Base-by-base conservation (phyloP, 352 stramenopile genomes). In the Phytopythium mirpurense region DNA sequence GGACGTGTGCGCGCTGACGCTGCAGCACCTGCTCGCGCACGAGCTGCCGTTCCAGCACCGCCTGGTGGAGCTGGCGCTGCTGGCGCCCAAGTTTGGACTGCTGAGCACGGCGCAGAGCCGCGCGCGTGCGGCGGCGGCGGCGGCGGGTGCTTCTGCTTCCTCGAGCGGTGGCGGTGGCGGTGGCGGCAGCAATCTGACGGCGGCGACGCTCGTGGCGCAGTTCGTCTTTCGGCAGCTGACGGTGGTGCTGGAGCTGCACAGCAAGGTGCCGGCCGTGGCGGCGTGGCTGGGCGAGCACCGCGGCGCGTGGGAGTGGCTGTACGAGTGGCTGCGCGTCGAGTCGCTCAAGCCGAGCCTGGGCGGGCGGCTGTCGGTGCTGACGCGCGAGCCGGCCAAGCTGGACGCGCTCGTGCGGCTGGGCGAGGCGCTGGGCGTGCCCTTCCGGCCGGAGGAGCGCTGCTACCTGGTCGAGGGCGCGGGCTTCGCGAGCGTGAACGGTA, bases 401-500 rank as follows among this genome's bases (percentile, higher is more conserved):
- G 84, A 95, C 27, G 76, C 72, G 56, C 59, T 95, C 23, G 67
- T 75, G 53, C 70, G 76, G 1, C 55, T 95, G 26, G 78, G 85
- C 2, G 77, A 88, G 41, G 65, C 74, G 26, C 52, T 95, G 14
- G 54, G 54, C 7, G 79, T 92, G 45, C 63, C 75, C 3, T 93
- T 83, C 57, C 60, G 71, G 47, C 70, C 87, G 38, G 85, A 95
- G 59, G 77, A 91, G 56, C 78, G 83, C 24, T 73, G 69, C 32
- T 98, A 96, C 63, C 51, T 95, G 18, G 95, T 98, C 11, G 77
- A 83, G 56, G 79, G 79, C 42, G 96, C 94, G 11, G 96, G 96
- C 11, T 91, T 83, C 59, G 68, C 79, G 18, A 72, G 86, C 44
- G 83, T 98, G 19, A 98, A 99, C 65, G 96, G 96, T n/a, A 59